These are phyloP conservation scores for Climacium dendroides DNA, from an alignment of 225 moss, liverwort and hornwort species.

Conservation along the genomic window DNA sequence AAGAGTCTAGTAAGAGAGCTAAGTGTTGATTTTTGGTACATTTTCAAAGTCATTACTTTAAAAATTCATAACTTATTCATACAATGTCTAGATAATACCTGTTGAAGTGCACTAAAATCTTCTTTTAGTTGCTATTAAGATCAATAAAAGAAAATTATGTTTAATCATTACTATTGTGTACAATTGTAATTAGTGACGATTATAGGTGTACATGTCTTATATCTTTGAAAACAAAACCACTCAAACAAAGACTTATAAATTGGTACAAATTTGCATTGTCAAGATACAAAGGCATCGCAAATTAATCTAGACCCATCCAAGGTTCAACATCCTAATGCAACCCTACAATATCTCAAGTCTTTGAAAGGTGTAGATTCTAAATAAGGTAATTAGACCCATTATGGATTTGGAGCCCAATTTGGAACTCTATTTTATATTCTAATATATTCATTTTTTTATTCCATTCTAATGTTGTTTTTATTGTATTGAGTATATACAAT, in stretches of 20 bases:
- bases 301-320: not conserved
- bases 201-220: not conserved
- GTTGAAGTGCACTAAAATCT: not conserved
- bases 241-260: not conserved
- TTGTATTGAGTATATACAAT: not conserved
- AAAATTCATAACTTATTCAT: not conserved
- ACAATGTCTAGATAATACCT: not conserved
- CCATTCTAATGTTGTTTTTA: not conserved
- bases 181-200: not conserved
- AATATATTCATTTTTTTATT: too few species aligned
- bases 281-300: not conserved
- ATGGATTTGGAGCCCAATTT: rapidly evolving
- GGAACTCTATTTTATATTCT: rapidly evolving
- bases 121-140: not conserved
- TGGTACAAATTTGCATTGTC: not conserved
- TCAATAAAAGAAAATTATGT: not conserved
- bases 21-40: not conserved
- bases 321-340: not conserved
- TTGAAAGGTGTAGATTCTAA: not conserved
- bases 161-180: not conserved
- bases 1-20: not conserved
- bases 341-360: not conserved
- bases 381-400: too few species aligned
- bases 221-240: not conserved
- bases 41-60: rapidly evolving